A percentile compares a stretch with the other conserved stretches of the same genome.
phyloP scores from a whole-genome alignment of 768 basidiomycete genomes.

The Podaxis sp. region DNA sequence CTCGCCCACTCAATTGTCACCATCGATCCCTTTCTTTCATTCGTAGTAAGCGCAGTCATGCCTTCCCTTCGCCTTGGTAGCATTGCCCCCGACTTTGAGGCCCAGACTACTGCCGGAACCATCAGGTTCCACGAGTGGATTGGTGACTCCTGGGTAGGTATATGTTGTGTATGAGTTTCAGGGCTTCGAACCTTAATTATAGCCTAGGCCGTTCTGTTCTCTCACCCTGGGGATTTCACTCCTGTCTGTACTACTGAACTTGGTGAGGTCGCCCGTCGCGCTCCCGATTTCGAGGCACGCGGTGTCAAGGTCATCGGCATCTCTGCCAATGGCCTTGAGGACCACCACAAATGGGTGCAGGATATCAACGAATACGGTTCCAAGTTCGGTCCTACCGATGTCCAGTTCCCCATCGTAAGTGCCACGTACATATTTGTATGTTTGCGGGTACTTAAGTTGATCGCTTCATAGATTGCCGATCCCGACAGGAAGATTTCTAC shows the following conservation, averaged over 20 bases:
- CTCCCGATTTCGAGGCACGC: constrained; percentile 80
- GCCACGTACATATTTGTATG: constrained; percentile 2
- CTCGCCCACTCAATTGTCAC: constrained; percentile 1
- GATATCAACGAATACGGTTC: constrained; percentile 84
- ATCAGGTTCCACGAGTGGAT: constrained; percentile 96
- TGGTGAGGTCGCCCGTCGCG: constrained; percentile 89
- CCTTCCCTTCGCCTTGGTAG: constrained; percentile 76
- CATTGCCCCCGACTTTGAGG: constrained; percentile 89
- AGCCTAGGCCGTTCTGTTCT: constrained; percentile 80
- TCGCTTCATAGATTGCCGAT: constrained; percentile 76
- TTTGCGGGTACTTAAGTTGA: background rate
- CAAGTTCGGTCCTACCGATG: constrained; percentile 65
- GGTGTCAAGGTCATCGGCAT: constrained; percentile 93
- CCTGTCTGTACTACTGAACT: constrained; percentile 97
- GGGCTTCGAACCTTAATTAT: constrained; percentile 8
- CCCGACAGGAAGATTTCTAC: constrained; percentile 80
- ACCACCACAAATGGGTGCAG: constrained; percentile 85
- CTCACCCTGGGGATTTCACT: constrained; percentile 92
- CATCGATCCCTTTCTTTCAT: constrained; percentile 1
- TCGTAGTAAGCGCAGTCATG: constrained; percentile 26
- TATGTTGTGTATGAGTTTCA: background rate
- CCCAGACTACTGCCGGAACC: constrained; percentile 80
- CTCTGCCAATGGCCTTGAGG: constrained; percentile 84
- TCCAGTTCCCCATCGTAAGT: constrained; percentile 90
- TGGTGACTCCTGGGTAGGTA: constrained; percentile 80